Evolutionary conservation across 2,329 filamentous ascomycete genomes (phyloP).

Genomic region (Sporothrix mexicana): DNA sequence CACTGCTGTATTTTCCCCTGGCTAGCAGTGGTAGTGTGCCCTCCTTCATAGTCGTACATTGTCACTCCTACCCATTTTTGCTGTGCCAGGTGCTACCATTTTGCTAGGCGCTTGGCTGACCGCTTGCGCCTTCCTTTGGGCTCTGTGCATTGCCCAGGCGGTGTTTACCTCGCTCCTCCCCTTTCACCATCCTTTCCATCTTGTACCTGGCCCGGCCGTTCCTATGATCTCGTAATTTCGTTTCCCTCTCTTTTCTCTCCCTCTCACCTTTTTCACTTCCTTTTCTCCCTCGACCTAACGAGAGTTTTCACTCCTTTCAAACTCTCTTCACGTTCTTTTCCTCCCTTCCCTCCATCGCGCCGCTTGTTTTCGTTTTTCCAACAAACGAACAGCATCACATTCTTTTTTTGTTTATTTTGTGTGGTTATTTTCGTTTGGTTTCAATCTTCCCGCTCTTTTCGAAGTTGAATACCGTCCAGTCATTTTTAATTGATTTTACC

Average conservation of each 20-base stretch:
- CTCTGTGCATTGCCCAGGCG: conserved; percentile 21
- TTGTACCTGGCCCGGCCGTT: neutral
- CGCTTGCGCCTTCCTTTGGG: conserved; percentile 10
- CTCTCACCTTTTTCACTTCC: conserved; percentile 16
- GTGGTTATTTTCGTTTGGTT: conserved; percentile 39
- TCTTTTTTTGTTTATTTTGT: conserved; percentile 38
- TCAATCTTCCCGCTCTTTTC: conserved; percentile 51
- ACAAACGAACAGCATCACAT: conserved; percentile 28
- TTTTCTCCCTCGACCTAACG: conserved; percentile 5
- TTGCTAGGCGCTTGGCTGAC: conserved; percentile 28
- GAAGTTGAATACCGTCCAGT: conserved; percentile 54
- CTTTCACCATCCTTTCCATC: conserved; percentile 12
- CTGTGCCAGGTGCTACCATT: no score
- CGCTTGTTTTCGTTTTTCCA: conserved; percentile 13
- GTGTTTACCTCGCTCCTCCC: conserved; percentile 22
- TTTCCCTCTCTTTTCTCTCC: conserved; percentile 25
- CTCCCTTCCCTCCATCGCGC: conserved; percentile 7
- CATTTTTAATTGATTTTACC: conserved; percentile 45
- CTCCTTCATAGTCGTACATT: conserved; percentile 13
- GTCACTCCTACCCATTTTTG: neutral
- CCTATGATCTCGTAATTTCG: conserved; percentile 23
- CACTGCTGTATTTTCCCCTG: conserved; percentile 28
- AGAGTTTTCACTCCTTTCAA: conserved; percentile 34
- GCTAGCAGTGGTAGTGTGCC: conserved; percentile 21
- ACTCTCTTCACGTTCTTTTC: conserved; percentile 26